Base-by-base conservation (phyloP, 352 stramenopile species). In the Pythium dissimile region DNA sequence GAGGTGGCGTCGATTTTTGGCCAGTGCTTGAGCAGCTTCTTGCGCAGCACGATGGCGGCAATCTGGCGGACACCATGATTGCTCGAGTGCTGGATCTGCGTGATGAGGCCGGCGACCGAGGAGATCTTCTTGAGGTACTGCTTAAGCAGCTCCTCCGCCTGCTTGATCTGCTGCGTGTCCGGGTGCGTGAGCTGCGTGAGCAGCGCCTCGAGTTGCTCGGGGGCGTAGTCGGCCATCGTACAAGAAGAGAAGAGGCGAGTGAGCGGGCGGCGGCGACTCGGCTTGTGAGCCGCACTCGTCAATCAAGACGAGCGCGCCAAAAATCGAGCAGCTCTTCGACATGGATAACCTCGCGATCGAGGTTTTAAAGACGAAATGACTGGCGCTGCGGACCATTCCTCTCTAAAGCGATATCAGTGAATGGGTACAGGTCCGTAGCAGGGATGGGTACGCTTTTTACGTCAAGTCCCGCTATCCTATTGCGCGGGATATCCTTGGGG, bases 111-210 rank as follows among this genome's bases (percentile, higher is more conserved):
- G 46, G 77, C 72, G 27, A 98, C 86, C 23, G 67, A 91, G 35
- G 67, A 71, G 37, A 94, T 68, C 71, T 96, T 79, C 69, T 98
- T 98, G 28, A 98, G 73, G 64, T 98, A 91, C 28, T 71, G 73
- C 77, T 99, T 99, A 53, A 99, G 69, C 18, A 84, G 76, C 28
- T 72, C 69, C 76, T 98, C 96, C 9, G 92, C 95, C 69, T 97
- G 77, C 77, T 97, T 97, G 73, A 98, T 98, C 53, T 94, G 81
- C 66, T 95, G 80, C 42, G 95, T 98, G 75, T 99, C 89, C 30
- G 92, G 92, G 67, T 97, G 77, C 54, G 89, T 98, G 45, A 99
- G 84, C 55, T 93, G 86, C 72, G 91, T 66, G 38, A 95, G 77
- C 73, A 84, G 91, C 53, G 80, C 78, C 66, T 95, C 85, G 56